A percentile compares a stretch with the other conserved stretches of the same genome.
phyloP scores from a whole-genome alignment of 2,329 filamentous ascomycete species.

The Trichoderma afroharzianum region DNA sequence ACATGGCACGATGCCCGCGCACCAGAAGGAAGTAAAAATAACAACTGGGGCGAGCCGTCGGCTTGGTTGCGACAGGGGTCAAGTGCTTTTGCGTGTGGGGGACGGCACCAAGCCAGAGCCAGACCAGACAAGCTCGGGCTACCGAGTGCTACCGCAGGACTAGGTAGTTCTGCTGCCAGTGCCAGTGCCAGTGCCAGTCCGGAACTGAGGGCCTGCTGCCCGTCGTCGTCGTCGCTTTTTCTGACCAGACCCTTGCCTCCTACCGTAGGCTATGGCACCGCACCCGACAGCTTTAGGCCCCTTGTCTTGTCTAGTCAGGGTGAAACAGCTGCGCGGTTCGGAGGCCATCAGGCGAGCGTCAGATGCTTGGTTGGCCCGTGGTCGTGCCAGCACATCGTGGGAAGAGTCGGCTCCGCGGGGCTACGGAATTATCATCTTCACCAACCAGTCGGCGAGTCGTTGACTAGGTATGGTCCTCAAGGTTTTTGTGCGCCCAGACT shows the following conservation, averaged over 20 bases:
- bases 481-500: not conserved
- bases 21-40: constrained; percentile 20
- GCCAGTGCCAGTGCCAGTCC: not conserved
- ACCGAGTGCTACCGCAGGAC: constrained; percentile 2
- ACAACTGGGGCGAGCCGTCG: constrained; percentile 20
- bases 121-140: constrained; percentile 3
- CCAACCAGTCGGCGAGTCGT: not conserved
- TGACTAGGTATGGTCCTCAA: not conserved
- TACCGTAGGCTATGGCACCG: not conserved
- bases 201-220: not conserved
- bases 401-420: not conserved
- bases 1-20: constrained; percentile 19
- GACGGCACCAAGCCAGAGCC: constrained; percentile 3
- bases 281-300: not conserved
- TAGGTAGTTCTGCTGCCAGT: not conserved
- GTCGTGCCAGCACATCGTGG: constrained; percentile 13
- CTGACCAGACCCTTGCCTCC: not conserved
- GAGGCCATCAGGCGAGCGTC: constrained; percentile 5
- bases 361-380: constrained; percentile 8
- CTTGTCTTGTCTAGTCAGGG: not conserved
- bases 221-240: constrained; percentile 5
- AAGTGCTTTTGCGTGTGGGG: constrained; percentile 9
- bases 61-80: constrained; percentile 13
- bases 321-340: constrained; percentile 12
- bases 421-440: not conserved